Base-by-base conservation (phyloP, 1,284 basidiomycete species). In the Amylostereum areolatum region DNA sequence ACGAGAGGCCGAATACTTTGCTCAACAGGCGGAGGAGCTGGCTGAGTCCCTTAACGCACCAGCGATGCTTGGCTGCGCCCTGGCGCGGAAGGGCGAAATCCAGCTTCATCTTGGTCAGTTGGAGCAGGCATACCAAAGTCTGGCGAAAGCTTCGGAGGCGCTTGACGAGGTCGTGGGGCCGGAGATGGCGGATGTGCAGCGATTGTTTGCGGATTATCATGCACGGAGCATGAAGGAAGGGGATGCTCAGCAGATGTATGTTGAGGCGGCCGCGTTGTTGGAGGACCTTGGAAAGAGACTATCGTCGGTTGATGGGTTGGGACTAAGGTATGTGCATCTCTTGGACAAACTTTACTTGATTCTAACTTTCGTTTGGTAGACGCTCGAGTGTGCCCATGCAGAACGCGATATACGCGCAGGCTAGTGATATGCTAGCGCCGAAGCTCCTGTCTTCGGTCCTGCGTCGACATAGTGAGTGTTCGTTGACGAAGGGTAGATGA, bases 1-100 rank as follows among this genome's bases (percentile, higher is more conserved):
- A 5, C 80, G 85, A 28, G 90, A 93, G 58, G 83, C 88, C 4
- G 84, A 91, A 54, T 92, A 88, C 59, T 94, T 92, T 62, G 73
- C 85, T 1, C 73, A 81, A 36, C 85, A 92, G 59, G 88, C 85
- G 0, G 70, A 77, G 9, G 78, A 83, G 24, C 69, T 95, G 3
- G 85, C 89, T 0, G 70, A 75, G 37, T 72, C 82, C 2, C 62
- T 92, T 10, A 82, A 81, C 48, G 79, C 85, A 0, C 79, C 83
- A 3, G 75, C 80, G 0, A 70, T 89, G 58, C 63, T 77, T 2
- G 78, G 82, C 24, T 77, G 85, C 5, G 85, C 88, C 0, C 65
- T 85, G 12, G 73, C 83, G 0, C 72, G 77, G 50, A 76, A 79
- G 44, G 85, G 80, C 2, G 88, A 92, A 56, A 66, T 93, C 2